Conservation (phyloP, 257 asterid species). For the Asclepias syriaca region DNA sequence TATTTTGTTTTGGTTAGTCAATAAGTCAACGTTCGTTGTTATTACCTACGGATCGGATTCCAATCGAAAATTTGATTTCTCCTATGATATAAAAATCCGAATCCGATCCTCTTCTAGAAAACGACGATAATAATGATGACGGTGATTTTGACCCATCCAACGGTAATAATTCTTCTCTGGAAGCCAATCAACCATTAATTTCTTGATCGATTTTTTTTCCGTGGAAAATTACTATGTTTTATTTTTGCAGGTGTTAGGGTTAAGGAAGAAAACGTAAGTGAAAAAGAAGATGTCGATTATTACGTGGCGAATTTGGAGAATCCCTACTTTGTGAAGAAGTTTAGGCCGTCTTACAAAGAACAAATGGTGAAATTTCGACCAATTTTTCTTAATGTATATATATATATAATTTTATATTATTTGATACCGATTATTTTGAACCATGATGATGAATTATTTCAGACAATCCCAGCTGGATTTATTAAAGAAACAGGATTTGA, state of each 20-base stretch:
- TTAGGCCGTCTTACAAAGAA: background rate
- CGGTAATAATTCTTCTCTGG: too few species aligned
- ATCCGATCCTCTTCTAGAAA: too few species aligned
- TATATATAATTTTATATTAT: too few species aligned
- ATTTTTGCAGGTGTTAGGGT: background rate
- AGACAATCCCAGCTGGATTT: background rate
- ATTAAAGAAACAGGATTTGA: background rate
- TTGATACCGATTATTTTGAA: too few species aligned
- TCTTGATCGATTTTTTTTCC: too few species aligned
- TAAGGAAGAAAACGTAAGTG: background rate
- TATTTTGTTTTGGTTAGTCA: background rate
- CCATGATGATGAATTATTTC: background rate
- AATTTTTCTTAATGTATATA: too few species aligned
- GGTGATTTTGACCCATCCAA: too few species aligned
- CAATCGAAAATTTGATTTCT: background rate
- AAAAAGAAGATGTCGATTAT: background rate
- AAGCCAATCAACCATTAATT: too few species aligned
- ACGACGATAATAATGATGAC: too few species aligned
- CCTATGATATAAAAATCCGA: background rate
- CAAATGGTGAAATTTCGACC: background rate
- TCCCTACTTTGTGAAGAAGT: background rate
- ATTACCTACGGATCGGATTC: background rate
- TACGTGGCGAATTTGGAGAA: background rate
- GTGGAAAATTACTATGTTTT: too few species aligned
- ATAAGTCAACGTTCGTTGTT: background rate